Percentiles rank a stretch among this genome's conserved stretches.
phyloP scores from a whole-genome alignment of 2,329 filamentous ascomycete genomes.

The Bretziella fagacearum region DNA sequence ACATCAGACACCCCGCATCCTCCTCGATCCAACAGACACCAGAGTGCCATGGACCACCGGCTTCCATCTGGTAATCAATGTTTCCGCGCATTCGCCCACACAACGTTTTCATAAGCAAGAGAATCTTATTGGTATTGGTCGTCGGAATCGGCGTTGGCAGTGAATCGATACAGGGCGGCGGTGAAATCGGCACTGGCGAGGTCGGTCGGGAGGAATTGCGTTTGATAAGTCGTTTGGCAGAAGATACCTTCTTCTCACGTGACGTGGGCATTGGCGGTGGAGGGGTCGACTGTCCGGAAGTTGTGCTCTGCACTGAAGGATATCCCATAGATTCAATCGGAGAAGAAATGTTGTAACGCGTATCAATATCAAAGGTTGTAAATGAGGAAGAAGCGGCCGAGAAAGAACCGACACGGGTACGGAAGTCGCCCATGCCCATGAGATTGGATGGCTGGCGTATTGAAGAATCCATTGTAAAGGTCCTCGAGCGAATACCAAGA shows the following conservation, averaged over 20 bases:
- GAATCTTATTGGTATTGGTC: constrained; percentile 52
- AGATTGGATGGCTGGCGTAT: constrained; percentile 28
- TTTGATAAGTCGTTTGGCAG: constrained; percentile 37
- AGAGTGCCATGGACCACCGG: constrained; percentile 44
- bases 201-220: constrained; percentile 38
- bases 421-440: constrained; percentile 28
- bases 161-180: constrained; percentile 39
- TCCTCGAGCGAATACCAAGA: constrained; percentile 30
- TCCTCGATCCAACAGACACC: constrained; percentile 69
- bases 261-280: constrained; percentile 16
- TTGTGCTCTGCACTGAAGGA: constrained; percentile 23
- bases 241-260: constrained; percentile 28
- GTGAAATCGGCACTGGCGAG: constrained; percentile 35
- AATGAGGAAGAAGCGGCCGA: constrained; percentile 36
- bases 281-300: constrained; percentile 16
- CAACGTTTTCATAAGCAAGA: constrained; percentile 59
- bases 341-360: constrained; percentile 24
- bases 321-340: constrained; percentile 28
- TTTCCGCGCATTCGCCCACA: constrained; percentile 68
- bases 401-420: constrained; percentile 53
- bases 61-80: constrained; percentile 51
- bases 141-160: constrained; percentile 42
- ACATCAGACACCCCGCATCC: constrained; percentile 56
- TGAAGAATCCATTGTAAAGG: constrained; percentile 38
- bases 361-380: constrained; percentile 31